Evolutionary conservation across 345 rosid species (phyloP), one percentile per base, ranked within the genome.

Genomic region (Raphanus sativus): DNA sequence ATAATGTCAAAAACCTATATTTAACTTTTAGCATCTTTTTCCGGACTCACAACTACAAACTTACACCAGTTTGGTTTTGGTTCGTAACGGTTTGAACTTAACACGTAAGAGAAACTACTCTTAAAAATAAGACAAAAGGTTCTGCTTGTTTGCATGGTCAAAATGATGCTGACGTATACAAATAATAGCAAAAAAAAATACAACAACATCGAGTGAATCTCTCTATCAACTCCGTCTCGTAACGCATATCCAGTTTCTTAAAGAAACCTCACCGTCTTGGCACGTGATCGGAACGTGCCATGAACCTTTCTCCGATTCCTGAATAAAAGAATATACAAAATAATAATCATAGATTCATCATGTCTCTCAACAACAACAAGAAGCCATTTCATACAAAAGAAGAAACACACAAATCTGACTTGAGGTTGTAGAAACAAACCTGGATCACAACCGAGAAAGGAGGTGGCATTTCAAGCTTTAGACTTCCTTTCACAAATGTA

Each of bases 231-330:
- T 38, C 69, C 12, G 32, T 21, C 69, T 36, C 52, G 32, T 65
- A 65, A 90, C 82, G 83, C 98, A 89, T 8, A 94, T 84, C 97
- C 94, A 90, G 26, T 60, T 78, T 81, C 75, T 80, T 7, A 28
- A 78, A 55, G 84, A 67, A 50, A 80, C 86, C 12, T 78, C 84
- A 17, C 56, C 67, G 56, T 70, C 70, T 34, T 76, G 65, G 56
- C 75, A 75, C 6, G 66, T 50, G 16, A 90, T 69, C 4, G 97
- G 98, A 11, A 89, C 87, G 79, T 94, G 96, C 98, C 98, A 94
- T 52, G 90, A 89, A 70, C 98, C 92, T 63, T 86, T 91, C 70
- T 84, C 96, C 9, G 94, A 91, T 85, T 94, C 97, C 97, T 94
- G 86, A 65, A 61, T 15, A 48, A 9, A 16, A n/a, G 7, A 5